Percentiles rank a stretch among this genome's conserved stretches.
Conservation (phyloP, 2,329 filamentous ascomycete genomes). For the Thielaviopsis cerberus region DNA sequence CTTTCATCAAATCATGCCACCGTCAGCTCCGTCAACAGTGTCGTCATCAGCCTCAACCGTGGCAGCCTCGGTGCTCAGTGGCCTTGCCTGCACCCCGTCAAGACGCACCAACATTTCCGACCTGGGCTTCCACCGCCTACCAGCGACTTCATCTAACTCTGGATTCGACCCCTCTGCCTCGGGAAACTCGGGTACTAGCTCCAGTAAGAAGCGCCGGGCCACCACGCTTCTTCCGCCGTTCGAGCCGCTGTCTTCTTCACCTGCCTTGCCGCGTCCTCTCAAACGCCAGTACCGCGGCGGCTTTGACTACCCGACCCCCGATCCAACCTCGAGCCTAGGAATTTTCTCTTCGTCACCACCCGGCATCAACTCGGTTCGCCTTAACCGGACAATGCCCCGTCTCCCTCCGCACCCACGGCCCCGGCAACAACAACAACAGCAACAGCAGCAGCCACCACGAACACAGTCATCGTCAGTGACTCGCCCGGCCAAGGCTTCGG, state of each 20-base stretch:
- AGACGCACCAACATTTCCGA: background rate
- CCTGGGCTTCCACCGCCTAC: background rate
- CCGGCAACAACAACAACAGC: conserved; percentile 16
- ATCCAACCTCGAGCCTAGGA: conserved; percentile 84
- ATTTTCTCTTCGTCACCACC: conserved; percentile 78
- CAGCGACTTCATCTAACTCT: background rate
- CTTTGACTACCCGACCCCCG: conserved; percentile 67
- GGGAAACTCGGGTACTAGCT: conserved; percentile 12
- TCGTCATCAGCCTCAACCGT: background rate
- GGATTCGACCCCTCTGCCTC: background rate
- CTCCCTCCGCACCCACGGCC: conserved; percentile 18
- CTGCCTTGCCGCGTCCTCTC: conserved; percentile 45
- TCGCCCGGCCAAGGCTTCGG: conserved; percentile 39
- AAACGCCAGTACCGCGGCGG: conserved; percentile 40
- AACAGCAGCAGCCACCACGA: conserved; percentile 11
- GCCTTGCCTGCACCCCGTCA: background rate
- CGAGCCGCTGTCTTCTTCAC: conserved; percentile 62
- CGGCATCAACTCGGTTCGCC: conserved; percentile 20
- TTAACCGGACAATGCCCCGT: conserved; percentile 20
- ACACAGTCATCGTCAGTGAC: conserved; percentile 20
- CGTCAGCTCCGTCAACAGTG: background rate
- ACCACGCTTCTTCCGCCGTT: conserved; percentile 60
- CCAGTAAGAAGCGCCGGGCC: conserved; percentile 40
- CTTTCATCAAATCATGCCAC: background rate
- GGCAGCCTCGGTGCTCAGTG: background rate